phyloP scores from a whole-genome alignment of 108 stramenopile species.

The Cyclotella sp. region DNA sequence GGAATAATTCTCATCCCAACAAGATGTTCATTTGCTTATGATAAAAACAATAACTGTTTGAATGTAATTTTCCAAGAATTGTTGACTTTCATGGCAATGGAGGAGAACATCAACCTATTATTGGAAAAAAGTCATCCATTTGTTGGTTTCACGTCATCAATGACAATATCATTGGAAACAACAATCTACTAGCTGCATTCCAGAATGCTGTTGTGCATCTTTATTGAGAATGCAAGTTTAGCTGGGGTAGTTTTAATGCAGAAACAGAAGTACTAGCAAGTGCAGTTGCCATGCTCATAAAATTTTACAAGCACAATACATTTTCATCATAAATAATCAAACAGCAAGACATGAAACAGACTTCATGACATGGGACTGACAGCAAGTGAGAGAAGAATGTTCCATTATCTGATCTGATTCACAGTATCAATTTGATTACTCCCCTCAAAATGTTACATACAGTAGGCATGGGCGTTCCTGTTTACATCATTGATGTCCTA shows the following conservation, averaged over 20 bases:
- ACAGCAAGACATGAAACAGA: neutral
- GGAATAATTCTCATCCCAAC: neutral
- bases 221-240: neutral
- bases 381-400: neutral
- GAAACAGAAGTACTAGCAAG: too few species aligned
- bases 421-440: neutral
- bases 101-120: neutral
- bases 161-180: neutral
- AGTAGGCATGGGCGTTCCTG: neutral
- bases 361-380: neutral
- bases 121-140: neutral
- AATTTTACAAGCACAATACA: neutral
- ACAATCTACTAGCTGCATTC: neutral
- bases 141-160: conserved; percentile 9
- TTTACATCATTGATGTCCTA: neutral
- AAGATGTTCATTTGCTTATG: neutral
- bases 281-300: neutral
- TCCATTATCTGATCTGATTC: neutral
- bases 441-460: conserved; percentile 6
- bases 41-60: conserved; percentile 2
- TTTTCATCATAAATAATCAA: neutral
- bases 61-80: neutral
- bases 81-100: neutral
- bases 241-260: too few species aligned
- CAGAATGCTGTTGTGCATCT: neutral